Evolutionary conservation across 345 rosid species (phyloP).

Genomic region (Bruguiera sexangula): DNA sequence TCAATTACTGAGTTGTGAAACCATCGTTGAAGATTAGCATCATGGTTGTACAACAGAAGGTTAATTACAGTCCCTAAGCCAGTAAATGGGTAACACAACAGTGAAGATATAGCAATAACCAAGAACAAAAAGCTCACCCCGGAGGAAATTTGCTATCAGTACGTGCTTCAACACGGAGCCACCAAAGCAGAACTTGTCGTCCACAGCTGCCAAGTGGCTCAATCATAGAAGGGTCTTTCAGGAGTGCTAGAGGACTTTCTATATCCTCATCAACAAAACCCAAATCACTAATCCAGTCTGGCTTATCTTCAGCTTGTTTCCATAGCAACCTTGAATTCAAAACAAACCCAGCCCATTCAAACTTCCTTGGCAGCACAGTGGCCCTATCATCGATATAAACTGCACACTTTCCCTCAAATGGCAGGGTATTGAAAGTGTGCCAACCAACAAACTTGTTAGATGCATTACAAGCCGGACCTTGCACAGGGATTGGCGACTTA

Average conservation of each 20-base stretch:
- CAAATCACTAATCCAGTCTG: constrained; percentile 77
- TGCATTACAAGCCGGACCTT: constrained; percentile 94
- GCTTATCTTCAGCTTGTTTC: constrained; percentile 67
- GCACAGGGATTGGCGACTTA: constrained; percentile 57
- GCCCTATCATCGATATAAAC: constrained; percentile 75
- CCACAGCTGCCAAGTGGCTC: constrained; percentile 98
- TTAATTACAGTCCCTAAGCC: no score
- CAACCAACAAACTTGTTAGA: constrained; percentile 68
- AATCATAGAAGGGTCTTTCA: constrained; percentile 65
- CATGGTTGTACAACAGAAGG: no score
- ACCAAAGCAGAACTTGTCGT: constrained; percentile 85
- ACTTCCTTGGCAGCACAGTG: constrained; percentile 69
- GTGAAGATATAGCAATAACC: neutral
- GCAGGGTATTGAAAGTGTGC: constrained; percentile 76
- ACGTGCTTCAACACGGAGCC: constrained; percentile 99
- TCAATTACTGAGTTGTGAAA: no score
- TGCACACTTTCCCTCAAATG: constrained; percentile 61
- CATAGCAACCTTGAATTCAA: constrained; percentile 84
- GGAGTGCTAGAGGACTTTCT: constrained; percentile 72
- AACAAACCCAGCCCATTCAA: constrained; percentile 97
- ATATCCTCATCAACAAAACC: constrained; percentile 43
- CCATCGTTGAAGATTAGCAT: no score
- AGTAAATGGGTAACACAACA: neutral
- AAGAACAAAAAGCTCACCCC: constrained; percentile 49
- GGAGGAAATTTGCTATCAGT: constrained; percentile 96